A percentile compares a stretch with the other conserved stretches of the same genome.
These are phyloP conservation scores for Gymnopilus junonius DNA, from an alignment of 768 basidiomycete species.

Conservation along the genomic window DNA sequence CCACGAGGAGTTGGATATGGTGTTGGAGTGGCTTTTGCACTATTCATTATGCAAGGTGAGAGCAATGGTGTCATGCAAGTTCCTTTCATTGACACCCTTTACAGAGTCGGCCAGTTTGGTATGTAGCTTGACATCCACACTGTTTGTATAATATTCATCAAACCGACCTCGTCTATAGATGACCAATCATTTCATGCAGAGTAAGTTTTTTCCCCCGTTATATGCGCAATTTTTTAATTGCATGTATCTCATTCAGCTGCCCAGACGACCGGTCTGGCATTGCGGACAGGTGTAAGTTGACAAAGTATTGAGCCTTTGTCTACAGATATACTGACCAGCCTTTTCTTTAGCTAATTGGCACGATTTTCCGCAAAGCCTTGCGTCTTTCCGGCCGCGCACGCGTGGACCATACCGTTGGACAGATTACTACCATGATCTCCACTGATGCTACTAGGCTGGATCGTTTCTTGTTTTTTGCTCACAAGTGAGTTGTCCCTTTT, in stretches of 20 bases:
- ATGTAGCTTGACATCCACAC: constrained; percentile 13
- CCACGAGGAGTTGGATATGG: constrained; percentile 64
- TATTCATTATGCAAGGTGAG: constrained; percentile 66
- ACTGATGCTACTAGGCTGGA: constrained; percentile 66
- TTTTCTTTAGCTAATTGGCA: constrained; percentile 41
- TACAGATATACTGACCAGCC: neutral
- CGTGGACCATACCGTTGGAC: constrained; percentile 61
- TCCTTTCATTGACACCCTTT: neutral
- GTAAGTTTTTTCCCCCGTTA: constrained; percentile 22
- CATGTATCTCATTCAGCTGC: constrained; percentile 31
- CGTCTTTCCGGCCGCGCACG: constrained; percentile 66
- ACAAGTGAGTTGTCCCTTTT: constrained; percentile 36
- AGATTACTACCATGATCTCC: constrained; percentile 74
- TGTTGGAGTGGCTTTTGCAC: constrained; percentile 58
- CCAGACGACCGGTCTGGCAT: constrained; percentile 49
- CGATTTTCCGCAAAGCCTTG: constrained; percentile 68
- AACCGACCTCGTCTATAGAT: constrained; percentile 33
- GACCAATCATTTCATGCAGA: constrained; percentile 51
- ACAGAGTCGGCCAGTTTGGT: constrained; percentile 47
- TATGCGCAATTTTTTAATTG: neutral
- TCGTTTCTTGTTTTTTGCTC: constrained; percentile 45
- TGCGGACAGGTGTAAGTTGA: constrained; percentile 48
- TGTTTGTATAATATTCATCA: neutral
- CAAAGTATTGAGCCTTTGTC: neutral
- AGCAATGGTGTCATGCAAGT: constrained; percentile 1